Evolutionary conservation across 2,329 filamentous ascomycete species (phyloP).

Genomic region (Thermoascus crustaceus): DNA sequence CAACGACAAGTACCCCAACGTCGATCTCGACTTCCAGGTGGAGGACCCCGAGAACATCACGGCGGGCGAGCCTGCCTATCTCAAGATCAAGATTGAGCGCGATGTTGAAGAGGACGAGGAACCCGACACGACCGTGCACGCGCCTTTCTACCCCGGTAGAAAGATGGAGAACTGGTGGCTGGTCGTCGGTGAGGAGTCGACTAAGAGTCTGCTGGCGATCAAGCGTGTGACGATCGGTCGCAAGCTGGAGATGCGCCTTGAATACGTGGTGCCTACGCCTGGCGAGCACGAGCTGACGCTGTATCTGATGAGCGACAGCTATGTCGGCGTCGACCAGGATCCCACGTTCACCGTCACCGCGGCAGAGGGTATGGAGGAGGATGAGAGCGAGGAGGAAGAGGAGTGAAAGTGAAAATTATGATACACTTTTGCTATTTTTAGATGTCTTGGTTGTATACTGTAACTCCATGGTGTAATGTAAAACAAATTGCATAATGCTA

Average conservation of each 20-base stretch:
- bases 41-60: slow-evolving; percentile 72
- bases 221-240: slow-evolving; percentile 84
- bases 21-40: slow-evolving; percentile 83
- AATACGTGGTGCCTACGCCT: slow-evolving; percentile 79
- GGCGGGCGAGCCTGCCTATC: slow-evolving; percentile 70
- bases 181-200: slow-evolving; percentile 86
- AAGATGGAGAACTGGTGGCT: slow-evolving; percentile 99
- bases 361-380: slow-evolving; percentile 90
- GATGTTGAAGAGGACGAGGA: slow-evolving; percentile 68
- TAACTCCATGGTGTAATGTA: slow-evolving; percentile 2
- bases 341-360: slow-evolving; percentile 77
- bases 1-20: slow-evolving; percentile 90
- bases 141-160: slow-evolving; percentile 82
- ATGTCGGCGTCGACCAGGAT: slow-evolving; percentile 94
- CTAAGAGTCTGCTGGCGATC: slow-evolving; percentile 80
- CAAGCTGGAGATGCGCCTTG: slow-evolving; percentile 68
- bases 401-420: slow-evolving; percentile 29
- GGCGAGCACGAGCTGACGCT: slow-evolving; percentile 84
- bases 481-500: too few relatives aligned
- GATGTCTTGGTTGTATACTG: slow-evolving; percentile 7
- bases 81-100: slow-evolving; percentile 72
- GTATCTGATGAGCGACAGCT: slow-evolving; percentile 94
- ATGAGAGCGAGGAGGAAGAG: slow-evolving; percentile 75
- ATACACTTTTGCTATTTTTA: slow-evolving; percentile 11
- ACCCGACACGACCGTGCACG: slow-evolving; percentile 77